These are phyloP conservation scores for Monascus purpureus DNA, from an alignment of 495 filamentous ascomycete genomes.

Conservation along the genomic window DNA sequence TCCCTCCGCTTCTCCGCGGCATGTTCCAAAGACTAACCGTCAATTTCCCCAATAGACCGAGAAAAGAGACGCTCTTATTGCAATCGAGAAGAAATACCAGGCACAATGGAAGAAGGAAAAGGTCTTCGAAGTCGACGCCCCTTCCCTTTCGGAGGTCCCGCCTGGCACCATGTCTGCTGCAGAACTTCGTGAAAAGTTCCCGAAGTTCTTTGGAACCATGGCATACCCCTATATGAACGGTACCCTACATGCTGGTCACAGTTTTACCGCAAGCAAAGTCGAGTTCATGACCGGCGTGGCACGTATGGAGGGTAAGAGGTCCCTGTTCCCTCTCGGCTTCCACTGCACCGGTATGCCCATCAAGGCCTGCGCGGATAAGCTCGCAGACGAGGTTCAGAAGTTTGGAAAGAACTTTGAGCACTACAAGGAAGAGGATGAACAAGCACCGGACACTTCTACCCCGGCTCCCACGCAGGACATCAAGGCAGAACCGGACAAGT, in stretches of 20 bases:
- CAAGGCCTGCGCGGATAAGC: constrained; percentile 93
- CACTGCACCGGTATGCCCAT: constrained; percentile 98
- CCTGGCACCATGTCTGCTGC: constrained; percentile 51
- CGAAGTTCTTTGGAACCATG: constrained; percentile 89
- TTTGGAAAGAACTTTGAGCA: constrained; percentile 81
- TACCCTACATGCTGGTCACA: constrained; percentile 81
- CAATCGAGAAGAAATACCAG: constrained; percentile 88
- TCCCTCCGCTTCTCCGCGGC: constrained; percentile 11
- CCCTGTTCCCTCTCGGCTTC: constrained; percentile 81
- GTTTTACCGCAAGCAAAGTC: constrained; percentile 77
- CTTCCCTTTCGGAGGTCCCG: constrained; percentile 59
- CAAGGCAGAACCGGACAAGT: constrained; percentile 76
- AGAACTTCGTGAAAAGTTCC: constrained; percentile 63
- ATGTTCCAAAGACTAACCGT: constrained; percentile 10
- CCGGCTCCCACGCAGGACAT: constrained; percentile 45
- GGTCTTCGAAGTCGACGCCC: constrained; percentile 77
- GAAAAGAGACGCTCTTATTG: constrained; percentile 78
- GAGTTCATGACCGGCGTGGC: constrained; percentile 78
- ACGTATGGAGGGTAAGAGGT: constrained; percentile 77
- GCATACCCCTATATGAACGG: constrained; percentile 98
- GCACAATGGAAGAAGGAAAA: constrained; percentile 62
- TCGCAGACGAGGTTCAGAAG: constrained; percentile 71
- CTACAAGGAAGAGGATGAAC: constrained; percentile 48
- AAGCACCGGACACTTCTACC: constrained; percentile 21
- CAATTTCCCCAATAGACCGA: constrained; percentile 50